Conservation (phyloP, 495 filamentous ascomycete species). For the Apiosordaria backusii region DNA sequence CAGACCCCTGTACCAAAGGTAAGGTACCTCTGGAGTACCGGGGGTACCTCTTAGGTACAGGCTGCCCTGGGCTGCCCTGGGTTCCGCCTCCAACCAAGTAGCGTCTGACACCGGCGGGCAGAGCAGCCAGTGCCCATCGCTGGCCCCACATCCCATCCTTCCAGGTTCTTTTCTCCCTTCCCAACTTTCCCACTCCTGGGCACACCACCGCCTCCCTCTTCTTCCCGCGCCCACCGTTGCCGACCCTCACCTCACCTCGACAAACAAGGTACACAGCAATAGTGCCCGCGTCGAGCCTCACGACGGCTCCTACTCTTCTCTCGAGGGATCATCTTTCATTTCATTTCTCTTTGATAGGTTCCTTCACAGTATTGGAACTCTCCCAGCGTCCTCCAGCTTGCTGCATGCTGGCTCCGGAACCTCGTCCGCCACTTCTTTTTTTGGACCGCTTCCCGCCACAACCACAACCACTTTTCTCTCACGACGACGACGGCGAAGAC, state of each 20-base stretch:
- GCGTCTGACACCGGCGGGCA: conserved; percentile 23
- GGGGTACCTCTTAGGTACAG: conserved; percentile 21
- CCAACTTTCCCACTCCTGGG: conserved; percentile 19
- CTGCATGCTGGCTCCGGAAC: conserved; percentile 1
- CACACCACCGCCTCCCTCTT: conserved; percentile 23
- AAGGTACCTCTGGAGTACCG: conserved; percentile 9
- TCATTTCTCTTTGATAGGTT: too few relatives aligned
- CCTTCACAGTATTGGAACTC: too few relatives aligned
- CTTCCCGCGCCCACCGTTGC: conserved; percentile 6
- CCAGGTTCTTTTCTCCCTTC: conserved; percentile 30
- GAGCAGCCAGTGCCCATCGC: conserved; percentile 8
- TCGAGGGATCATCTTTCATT: too few relatives aligned
- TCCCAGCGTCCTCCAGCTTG: conserved; percentile 7
- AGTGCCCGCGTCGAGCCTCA: too few relatives aligned
- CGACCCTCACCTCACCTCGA: background rate
- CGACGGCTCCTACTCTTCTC: too few relatives aligned
- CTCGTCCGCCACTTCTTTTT: conserved; percentile 5
- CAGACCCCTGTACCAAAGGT: background rate
- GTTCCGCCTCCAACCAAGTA: conserved; percentile 23
- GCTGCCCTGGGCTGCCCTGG: conserved; percentile 8
- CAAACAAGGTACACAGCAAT: too few relatives aligned
- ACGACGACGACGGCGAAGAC: too few relatives aligned
- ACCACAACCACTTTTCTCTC: too few relatives aligned
- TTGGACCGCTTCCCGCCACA: background rate
- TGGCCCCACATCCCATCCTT: conserved; percentile 21